Evolutionary conservation across 2,329 filamentous ascomycete species (phyloP).

Genomic region (Aureobasidium sp.): DNA sequence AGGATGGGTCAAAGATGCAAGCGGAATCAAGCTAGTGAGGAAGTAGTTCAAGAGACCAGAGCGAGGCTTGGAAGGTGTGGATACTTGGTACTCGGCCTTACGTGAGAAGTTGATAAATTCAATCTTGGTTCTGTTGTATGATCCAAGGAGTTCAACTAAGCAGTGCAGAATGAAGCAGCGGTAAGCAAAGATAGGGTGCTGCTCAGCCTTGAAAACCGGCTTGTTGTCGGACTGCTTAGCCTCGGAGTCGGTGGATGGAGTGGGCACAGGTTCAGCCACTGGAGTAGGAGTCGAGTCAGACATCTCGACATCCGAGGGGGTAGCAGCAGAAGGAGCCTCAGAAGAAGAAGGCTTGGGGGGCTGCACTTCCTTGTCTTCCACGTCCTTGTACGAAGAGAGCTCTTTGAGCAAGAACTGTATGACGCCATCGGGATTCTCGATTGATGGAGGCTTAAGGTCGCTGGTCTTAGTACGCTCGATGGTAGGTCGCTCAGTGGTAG

Average conservation of each 20-base stretch:
- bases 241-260: slow-evolving; percentile 15
- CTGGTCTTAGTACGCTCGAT: slow-evolving; percentile 46
- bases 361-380: slow-evolving; percentile 67
- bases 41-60: slow-evolving; percentile 91
- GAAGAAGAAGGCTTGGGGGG: slow-evolving; percentile 36
- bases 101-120: slow-evolving; percentile 99
- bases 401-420: slow-evolving; percentile 93
- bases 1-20: slow-evolving; percentile 58
- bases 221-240: slow-evolving; percentile 60
- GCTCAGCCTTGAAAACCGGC: slow-evolving; percentile 75
- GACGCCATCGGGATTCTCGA: slow-evolving; percentile 90
- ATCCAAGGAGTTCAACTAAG: slow-evolving; percentile 78
- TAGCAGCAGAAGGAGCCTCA: slow-evolving; percentile 26
- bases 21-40: slow-evolving; percentile 65
- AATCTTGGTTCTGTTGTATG: slow-evolving; percentile 90
- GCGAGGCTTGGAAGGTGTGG: slow-evolving; percentile 87
- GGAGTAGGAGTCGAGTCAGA: slow-evolving; percentile 21
- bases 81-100: slow-evolving; percentile 72
- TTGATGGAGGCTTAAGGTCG: slow-evolving; percentile 72
- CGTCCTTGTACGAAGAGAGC: slow-evolving; percentile 81
- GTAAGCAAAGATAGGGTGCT: slow-evolving; percentile 94
- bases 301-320: slow-evolving; percentile 44
- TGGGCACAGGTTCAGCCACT: slow-evolving; percentile 30
- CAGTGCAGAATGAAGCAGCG: slow-evolving; percentile 92
- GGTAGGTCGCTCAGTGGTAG: slow-evolving; percentile 38